Evolutionary conservation across 148 eudicot genomes (phyloP), one percentile per base, ranked within the genome.

Genomic region (Amaranthus hypochondriacus): DNA sequence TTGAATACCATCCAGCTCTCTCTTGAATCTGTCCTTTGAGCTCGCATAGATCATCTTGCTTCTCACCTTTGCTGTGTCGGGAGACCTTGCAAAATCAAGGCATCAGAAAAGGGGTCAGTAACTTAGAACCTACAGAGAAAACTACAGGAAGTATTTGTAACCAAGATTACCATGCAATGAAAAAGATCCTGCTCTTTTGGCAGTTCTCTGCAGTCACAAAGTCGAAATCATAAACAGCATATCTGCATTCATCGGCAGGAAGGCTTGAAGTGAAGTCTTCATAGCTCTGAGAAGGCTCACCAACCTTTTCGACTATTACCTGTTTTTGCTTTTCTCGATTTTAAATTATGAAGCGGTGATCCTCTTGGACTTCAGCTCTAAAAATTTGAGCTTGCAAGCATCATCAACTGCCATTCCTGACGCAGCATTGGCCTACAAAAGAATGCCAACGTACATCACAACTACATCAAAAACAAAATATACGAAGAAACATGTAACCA

Each of bases 131-230:
- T 72, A 68, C 61, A 68, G 50, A 10, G 18, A 47, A 21, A 18
- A 66, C 6, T 48, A 18, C 69, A 43, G 13, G 14, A 8, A 48
- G 68, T 12, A 15, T 53, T 48, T 48, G 4, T 13, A 28, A 61
- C 10, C 58, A 43, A 69, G 18, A 71, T 67, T 90, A 92, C 98
- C 98, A 92, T 52, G 96, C 98, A 74, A 92, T 77, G 79, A 92
- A 92, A 83, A 92, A 90, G 70, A 92, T 92, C 87, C 79, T 88
- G 98, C 98, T 92, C 80, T 92, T 92, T 57, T 86, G 98, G 87
- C 85, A 81, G 61, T 88, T 89, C 84, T 92, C 98, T 69, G 74
- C 86, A 2, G 98, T 90, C 70, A 90, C 87, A 68, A 88, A 92
- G 78, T 92, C 98, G 68, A 80, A 89, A 82, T 92, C 98, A 72